phyloP scores from a whole-genome alignment of 2,329 filamentous ascomycete genomes.

The Raffaelea deltoideospora region DNA sequence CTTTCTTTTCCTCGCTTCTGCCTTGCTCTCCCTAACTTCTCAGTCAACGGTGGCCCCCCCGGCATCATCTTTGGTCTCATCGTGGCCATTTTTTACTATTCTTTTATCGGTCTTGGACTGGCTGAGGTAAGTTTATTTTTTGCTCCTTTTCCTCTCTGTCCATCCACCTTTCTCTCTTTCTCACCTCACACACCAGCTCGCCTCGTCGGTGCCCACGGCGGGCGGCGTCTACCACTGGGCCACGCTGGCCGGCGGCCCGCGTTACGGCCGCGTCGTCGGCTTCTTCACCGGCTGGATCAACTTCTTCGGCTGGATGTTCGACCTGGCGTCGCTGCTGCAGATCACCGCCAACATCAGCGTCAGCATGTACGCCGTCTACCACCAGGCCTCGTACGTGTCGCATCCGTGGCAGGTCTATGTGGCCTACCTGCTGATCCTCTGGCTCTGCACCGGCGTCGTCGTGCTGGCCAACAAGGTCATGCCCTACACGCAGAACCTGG shows the following conservation, averaged over 20 bases:
- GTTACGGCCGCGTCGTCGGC: constrained; percentile 34
- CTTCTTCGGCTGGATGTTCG: constrained; percentile 47
- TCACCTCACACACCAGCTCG: constrained; percentile 24
- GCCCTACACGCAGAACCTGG: constrained; percentile 34
- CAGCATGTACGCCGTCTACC: constrained; percentile 44
- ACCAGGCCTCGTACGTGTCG: constrained; percentile 31
- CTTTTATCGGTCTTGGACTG: constrained; percentile 24
- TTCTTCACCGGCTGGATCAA: constrained; percentile 35
- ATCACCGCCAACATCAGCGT: constrained; percentile 45
- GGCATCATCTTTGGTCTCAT: constrained; percentile 27
- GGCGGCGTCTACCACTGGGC: constrained; percentile 49
- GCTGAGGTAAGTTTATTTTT: constrained; percentile 18
- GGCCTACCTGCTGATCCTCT: constrained; percentile 38
- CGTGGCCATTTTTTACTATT: constrained; percentile 26
- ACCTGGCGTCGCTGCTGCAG: constrained; percentile 40
- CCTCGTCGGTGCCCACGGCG: constrained; percentile 44
- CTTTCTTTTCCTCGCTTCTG: too few species aligned
- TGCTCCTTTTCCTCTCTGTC: neutral
- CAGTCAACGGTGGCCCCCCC: constrained; percentile 26
- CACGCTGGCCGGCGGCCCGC: constrained; percentile 38
- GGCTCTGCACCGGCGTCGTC: constrained; percentile 34
- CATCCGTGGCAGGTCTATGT: constrained; percentile 45
- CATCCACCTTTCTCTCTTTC: neutral
- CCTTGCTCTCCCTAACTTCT: neutral
- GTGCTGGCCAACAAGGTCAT: constrained; percentile 40